These are phyloP conservation scores for Eucalyptus albens DNA, from an alignment of 345 rosid species.

Conservation along the genomic window DNA sequence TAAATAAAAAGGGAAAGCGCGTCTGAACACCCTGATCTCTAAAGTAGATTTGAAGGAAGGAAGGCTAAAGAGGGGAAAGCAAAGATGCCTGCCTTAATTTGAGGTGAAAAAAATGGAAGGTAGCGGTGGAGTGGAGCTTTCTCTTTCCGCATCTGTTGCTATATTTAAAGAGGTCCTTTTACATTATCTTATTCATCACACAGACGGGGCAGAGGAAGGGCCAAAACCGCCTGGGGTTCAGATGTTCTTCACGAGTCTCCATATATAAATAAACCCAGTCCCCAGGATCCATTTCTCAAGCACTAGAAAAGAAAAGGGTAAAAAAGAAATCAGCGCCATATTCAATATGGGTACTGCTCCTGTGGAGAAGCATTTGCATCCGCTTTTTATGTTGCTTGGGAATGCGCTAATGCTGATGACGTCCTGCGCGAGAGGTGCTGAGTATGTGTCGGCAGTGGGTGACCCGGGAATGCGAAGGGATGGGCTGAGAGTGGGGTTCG, in stretches of 20 bases:
- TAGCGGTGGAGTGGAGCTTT: background rate
- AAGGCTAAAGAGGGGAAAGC: background rate
- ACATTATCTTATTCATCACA: background rate
- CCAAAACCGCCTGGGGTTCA: background rate
- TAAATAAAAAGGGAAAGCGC: background rate
- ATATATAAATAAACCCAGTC: background rate
- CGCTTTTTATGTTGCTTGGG: background rate
- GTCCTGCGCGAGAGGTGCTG: background rate
- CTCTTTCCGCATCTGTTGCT: background rate
- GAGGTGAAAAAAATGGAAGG: background rate
- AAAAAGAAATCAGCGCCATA: background rate
- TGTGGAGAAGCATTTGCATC: background rate
- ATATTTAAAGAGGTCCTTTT: background rate
- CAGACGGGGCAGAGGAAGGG: background rate
- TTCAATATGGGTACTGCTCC: background rate
- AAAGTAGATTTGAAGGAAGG: background rate
- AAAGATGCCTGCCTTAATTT: background rate
- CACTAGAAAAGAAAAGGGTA: background rate
- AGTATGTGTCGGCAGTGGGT: constrained; percentile 44
- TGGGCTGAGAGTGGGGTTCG: constrained; percentile 65
- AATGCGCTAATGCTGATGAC: background rate
- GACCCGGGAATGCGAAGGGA: constrained; percentile 89
- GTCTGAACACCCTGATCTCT: background rate
- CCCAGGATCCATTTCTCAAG: background rate
- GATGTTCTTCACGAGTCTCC: background rate